Conservation (phyloP, 768 basidiomycete genomes). For the Roridomyces roridus region DNA sequence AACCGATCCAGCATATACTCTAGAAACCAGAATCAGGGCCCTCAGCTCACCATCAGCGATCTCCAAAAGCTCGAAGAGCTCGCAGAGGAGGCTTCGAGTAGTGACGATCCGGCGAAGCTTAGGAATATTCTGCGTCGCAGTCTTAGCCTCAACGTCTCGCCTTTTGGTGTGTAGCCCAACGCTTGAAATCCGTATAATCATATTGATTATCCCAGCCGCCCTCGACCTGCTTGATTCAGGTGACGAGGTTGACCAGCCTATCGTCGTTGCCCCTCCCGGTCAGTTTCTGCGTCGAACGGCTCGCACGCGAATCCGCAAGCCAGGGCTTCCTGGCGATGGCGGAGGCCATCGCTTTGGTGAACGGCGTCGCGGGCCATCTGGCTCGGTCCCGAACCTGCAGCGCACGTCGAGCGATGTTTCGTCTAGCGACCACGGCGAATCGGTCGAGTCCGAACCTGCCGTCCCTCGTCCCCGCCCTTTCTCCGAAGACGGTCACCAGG, state of each 20-base stretch:
- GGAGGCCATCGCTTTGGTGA: conserved; percentile 83
- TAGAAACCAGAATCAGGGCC: conserved; percentile 59
- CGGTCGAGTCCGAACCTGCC: conserved; percentile 37
- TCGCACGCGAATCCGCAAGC: conserved; percentile 94
- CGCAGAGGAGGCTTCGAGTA: conserved; percentile 87
- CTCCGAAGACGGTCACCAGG: conserved; percentile 52
- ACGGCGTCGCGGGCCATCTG: conserved; percentile 43
- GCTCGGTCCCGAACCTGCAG: conserved; percentile 30
- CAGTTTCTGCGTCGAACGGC: conserved; percentile 91
- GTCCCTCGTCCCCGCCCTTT: conserved; percentile 44
- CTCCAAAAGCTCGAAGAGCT: conserved; percentile 93
- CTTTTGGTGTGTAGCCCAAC: conserved; percentile 69
- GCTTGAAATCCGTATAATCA: conserved; percentile 16
- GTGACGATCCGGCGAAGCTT: conserved; percentile 82
- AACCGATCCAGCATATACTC: conserved; percentile 71
- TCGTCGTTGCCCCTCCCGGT: conserved; percentile 87
- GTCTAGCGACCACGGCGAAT: conserved; percentile 72
- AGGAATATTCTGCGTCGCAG: conserved; percentile 83
- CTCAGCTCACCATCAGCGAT: conserved; percentile 91
- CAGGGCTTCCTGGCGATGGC: conserved; percentile 74
- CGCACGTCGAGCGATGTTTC: conserved; percentile 77
- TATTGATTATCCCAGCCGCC: conserved; percentile 72
- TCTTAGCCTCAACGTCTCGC: conserved; percentile 85
- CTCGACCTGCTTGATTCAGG: conserved; percentile 70
- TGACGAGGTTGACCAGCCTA: conserved; percentile 89